Evolutionary conservation across 257 asterid species (phyloP), one percentile per base, ranked within the genome.

Genomic region (Solanum ahanhuiri): DNA sequence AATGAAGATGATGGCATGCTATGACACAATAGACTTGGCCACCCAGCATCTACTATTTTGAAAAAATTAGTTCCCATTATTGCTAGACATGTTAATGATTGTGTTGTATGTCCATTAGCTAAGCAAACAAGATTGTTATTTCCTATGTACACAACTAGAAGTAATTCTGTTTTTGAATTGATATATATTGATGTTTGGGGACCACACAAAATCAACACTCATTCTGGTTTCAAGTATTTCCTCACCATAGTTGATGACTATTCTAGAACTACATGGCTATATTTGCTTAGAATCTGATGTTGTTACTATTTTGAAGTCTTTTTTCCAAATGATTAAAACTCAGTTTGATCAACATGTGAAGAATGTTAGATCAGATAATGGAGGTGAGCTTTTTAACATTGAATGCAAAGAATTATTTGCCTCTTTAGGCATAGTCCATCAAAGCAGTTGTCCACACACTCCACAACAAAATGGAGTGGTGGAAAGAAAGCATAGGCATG

Each of bases 21-120:
- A 17, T 54, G 63, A 3, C 63, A 54, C 9, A 54, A 6, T 1
- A 54, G n/a, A 54, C 63, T 54, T 54, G 63, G 63, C 9, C 9
- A 17, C n/a, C 4, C n/a, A 6, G 0, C 9, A 1, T 2, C n/a
- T 2, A 5, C n/a, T 17, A 54, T 20, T 6, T 54, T 54, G n/a
- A 54, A 54, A 20, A 54, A 54, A 54, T 0, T 51, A 51, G 22
- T 17, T 17, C 0, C n/a, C n/a, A 51, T 15, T 18, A 17, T 2
- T 54, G 63, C 22, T 54, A 17, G n/a, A 2, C 63, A 17, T 54
- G 1, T 17, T 6, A 17, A 54, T 54, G 63, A 54, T 17, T 6
- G 63, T 17, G 9, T 17, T 2, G n/a, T 54, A 54, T 54, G 63
- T 54, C n/a, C n/a, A 17, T 54, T 17, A 54, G 9, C n/a, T 17